Base-by-base conservation (phyloP, 225 moss, liverwort and hornwort species). In the Asterella californica region DNA sequence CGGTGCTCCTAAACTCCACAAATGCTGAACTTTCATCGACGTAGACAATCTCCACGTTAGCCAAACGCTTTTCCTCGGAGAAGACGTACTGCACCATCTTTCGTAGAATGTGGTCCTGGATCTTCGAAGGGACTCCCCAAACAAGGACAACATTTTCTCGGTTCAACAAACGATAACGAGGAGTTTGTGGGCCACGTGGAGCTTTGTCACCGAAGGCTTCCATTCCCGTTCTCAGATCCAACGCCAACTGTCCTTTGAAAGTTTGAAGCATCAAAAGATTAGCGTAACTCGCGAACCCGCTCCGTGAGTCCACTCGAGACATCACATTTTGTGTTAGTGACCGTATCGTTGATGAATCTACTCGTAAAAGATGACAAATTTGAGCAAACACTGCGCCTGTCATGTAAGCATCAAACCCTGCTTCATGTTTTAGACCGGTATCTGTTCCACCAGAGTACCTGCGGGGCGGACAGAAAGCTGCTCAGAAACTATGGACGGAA, bases 331-430 rank as follows among this genome's bases (percentile, higher is more conserved):
- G 59, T 47, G 81, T 53, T 12, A 87, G 80, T 9, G 77, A 78
- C 72, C 82, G 82, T 63, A 87, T 62, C 30, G 84, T 81, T 46
- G 38, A 45, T 7, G 76, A 15, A 77, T 84, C 82, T 52, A 84
- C 80, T 63, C 33, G 80, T 65, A 87, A 55, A 52, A 87, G 66
- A 60, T 87, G 87, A 54, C 84, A 87, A 27, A 84, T 45, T 68
- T 87, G 87, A n/a, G 87, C 87, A 82, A 93, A 97, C 68, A 94
- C 83, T 66, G 88, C 90, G 64, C 94, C 96, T 74, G 94, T 97
- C 90, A 90, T 91, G 59, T 86, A 97, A 19, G 94, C 96, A 89
- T 97, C 93, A 47, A 90, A 96, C 64, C 93, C 94, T 72, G 84
- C 84, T 82, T 85, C 87, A 70, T 83, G 83, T 49, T 79, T 62